Conservation (phyloP, 768 basidiomycete genomes). For the Macrolepiota albuminosa region DNA sequence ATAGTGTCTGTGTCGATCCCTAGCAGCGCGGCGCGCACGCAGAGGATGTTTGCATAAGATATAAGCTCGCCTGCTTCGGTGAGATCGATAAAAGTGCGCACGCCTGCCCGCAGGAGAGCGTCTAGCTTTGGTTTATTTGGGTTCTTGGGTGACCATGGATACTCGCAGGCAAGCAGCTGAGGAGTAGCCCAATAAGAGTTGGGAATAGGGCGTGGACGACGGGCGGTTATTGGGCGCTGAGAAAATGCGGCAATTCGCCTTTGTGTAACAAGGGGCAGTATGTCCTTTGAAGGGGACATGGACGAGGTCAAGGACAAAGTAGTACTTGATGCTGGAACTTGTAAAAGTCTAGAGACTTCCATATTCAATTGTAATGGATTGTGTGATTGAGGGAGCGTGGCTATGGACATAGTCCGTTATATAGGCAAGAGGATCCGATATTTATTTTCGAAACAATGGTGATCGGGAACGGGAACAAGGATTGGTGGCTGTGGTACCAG, state of each 20-base stretch:
- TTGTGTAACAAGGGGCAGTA: conserved; percentile 9
- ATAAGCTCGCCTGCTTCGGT: conserved; percentile 77
- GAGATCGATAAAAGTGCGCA: conserved; percentile 80
- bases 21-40: conserved; percentile 46
- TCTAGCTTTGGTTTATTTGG: conserved; percentile 64
- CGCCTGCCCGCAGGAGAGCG: conserved; percentile 63
- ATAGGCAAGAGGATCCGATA: neutral
- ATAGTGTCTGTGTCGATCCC: conserved; percentile 50
- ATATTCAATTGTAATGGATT: conserved; percentile 2
- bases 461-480: conserved; percentile 4
- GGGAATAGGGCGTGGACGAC: conserved; percentile 57
- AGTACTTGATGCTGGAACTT: neutral
- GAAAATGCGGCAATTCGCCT: conserved; percentile 16
- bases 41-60: conserved; percentile 56
- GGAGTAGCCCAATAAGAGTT: conserved; percentile 85
- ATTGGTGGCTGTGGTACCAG: conserved; percentile 8
- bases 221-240: conserved; percentile 18
- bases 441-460: neutral
- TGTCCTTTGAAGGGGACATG: conserved; percentile 11
- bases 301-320: neutral
- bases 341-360: conserved; percentile 5
- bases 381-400: neutral
- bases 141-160: conserved; percentile 66
- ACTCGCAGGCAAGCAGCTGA: conserved; percentile 72
- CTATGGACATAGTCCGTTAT: neutral